A percentile compares a stretch with the other conserved stretches of the same genome.
These are phyloP conservation scores for Carex kokanica DNA, from an alignment of 176 grass and related monocot species.

Conservation along the genomic window DNA sequence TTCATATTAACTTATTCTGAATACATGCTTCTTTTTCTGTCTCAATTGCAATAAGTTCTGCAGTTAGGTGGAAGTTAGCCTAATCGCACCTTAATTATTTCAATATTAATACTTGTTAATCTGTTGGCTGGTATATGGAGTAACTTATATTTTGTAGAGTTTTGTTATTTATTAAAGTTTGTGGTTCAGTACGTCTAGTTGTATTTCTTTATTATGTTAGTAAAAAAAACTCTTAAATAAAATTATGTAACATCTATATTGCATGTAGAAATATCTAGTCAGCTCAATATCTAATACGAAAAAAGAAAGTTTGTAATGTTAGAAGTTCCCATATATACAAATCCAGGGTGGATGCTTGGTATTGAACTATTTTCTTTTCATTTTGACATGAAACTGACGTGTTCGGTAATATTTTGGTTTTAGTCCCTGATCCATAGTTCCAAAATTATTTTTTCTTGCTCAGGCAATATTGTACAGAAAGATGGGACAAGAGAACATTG, in stretches of 20 bases:
- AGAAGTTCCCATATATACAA: not conserved
- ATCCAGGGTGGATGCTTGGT: not conserved
- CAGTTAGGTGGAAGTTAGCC: not conserved
- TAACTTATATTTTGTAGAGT: not conserved
- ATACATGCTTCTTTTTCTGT: not conserved
- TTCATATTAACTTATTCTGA: slow-evolving; percentile 18
- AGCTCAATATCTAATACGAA: not conserved
- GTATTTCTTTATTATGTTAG: not conserved
- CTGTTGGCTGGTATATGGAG: not conserved
- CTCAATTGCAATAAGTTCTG: not conserved
- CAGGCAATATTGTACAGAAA: slow-evolving; percentile 98
- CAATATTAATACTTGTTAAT: not conserved
- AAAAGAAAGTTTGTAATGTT: not conserved
- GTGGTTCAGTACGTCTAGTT: not conserved
- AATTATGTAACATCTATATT: not conserved
- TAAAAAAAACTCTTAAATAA: not conserved
- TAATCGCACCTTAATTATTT: not conserved
- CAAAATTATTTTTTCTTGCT: slow-evolving; percentile 16
- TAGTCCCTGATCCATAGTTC: not conserved
- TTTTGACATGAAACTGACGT: not conserved
- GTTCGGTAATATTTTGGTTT: slow-evolving; percentile 14
- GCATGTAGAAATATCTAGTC: not conserved
- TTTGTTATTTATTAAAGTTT: not conserved
- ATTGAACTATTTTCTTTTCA: not conserved
- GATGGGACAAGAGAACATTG: slow-evolving; percentile 97